Conservation (phyloP, 1,139 yeast species). For the Petasospora rhodanensis region DNA sequence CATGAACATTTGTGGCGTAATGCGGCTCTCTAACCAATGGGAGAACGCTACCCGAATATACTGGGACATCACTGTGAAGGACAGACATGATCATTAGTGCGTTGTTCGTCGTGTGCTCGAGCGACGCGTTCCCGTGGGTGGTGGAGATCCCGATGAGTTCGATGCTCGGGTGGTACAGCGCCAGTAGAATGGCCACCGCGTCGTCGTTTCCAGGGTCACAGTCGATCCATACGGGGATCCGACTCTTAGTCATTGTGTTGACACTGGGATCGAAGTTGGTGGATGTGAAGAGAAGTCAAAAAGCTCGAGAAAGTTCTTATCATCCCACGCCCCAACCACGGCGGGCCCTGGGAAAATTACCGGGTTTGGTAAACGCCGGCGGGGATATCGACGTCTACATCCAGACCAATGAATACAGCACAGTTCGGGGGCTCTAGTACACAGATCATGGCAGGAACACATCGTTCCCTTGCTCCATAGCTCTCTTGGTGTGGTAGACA, state of each 20-base stretch:
- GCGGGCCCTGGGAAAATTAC: too few relatives aligned
- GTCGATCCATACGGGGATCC: conserved; percentile 66
- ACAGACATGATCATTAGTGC: conserved; percentile 62
- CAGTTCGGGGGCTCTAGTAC: too few relatives aligned
- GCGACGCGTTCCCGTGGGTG: conserved; percentile 75
- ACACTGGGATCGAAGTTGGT: too few relatives aligned
- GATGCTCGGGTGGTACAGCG: conserved; percentile 55
- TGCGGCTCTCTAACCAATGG: conserved; percentile 51
- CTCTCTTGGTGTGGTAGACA: conserved; percentile 77
- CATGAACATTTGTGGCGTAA: conserved; percentile 66
- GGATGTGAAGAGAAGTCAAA: too few relatives aligned
- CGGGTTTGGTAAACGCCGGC: too few relatives aligned
- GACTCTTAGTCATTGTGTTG: too few relatives aligned
- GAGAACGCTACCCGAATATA: conserved; percentile 57
- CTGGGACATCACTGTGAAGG: conserved; percentile 44
- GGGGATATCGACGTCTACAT: too few relatives aligned
- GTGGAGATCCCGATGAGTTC: conserved; percentile 72
- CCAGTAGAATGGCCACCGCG: conserved; percentile 67
- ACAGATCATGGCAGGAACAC: conserved; percentile 28
- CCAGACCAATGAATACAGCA: too few relatives aligned
- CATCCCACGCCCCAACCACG: too few relatives aligned
- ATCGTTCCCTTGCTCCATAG: conserved; percentile 71
- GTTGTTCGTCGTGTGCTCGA: conserved; percentile 63
- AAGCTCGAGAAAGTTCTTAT: too few relatives aligned
- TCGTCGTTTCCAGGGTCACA: conserved; percentile 95